Base-by-base conservation (phyloP, 805 yeast genomes). In the Middelhovenomyces tepae region DNA sequence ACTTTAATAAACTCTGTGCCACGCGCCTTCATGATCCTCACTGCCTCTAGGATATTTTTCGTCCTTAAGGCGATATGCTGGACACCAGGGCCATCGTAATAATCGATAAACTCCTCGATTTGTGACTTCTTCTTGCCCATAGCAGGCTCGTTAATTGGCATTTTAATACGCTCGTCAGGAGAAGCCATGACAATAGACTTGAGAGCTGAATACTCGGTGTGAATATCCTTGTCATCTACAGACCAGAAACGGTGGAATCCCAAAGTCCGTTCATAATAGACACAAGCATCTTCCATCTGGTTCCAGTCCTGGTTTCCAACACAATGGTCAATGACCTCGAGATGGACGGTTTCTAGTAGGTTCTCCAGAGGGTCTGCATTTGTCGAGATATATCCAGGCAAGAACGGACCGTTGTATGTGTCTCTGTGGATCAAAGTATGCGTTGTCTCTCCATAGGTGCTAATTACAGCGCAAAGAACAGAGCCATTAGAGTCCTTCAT, bases 131-230 rank as follows among this genome's bases (percentile, higher is more conserved):
- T 68, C 26, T 60, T 52, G 1, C 87, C 84, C 31, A 61, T 52
- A 0, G 85, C 89, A 0, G 95, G 94, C 54, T 84, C 93, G 54
- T 83, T 84, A 31, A 84, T 70, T 10, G 94, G 94, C 74, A 84
- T 75, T 53, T 81, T 80, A 42, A 82, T 69, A 24, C 48, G 54
- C 10, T 78, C 82, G 43, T 75, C 71, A 9, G 65, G 59, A 5
- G 81, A 73, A 0, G 87, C 72, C 86, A 84, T 78, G 9, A 84
- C 94, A 16, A 75, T 70, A 8, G 93, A 78, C 35, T 71, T 65
- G 36, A 83, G 66, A 0, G 91, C 81, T 2, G 86, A 71, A 43
- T 60, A 73, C 34, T 71, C 73, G 0, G 94, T 82, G 32, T 68
- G 65, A n/a, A 84, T 71, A 43, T 77, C 81, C 29, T 62, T 64